Evolutionary conservation across 1,139 yeast genomes (phyloP).

Genomic region (Candida labiduridarum): DNA sequence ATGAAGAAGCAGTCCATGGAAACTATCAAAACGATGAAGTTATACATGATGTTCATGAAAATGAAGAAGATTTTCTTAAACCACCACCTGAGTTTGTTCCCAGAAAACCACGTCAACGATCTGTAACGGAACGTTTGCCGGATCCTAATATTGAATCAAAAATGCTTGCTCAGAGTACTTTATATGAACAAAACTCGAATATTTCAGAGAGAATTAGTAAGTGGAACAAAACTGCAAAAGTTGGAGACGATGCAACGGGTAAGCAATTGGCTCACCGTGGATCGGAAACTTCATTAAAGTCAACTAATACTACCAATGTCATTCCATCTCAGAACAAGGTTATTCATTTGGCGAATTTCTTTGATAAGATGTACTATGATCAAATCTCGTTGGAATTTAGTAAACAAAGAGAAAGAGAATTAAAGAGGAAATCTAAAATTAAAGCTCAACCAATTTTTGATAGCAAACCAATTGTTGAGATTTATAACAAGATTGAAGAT

Average conservation of each 20-base stretch:
- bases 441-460: slow-evolving; percentile 76
- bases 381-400: slow-evolving; percentile 85
- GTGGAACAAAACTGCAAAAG: slow-evolving; percentile 17
- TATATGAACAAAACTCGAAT: slow-evolving; percentile 16
- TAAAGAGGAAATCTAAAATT: slow-evolving; percentile 62
- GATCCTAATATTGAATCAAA: slow-evolving; percentile 15
- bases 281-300: slow-evolving; percentile 13
- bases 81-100: slow-evolving; percentile 9
- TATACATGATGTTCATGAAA: slow-evolving; percentile 1
- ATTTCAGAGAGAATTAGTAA: slow-evolving; percentile 18
- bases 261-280: slow-evolving; percentile 11
- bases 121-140: slow-evolving; percentile 5
- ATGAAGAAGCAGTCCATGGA: slow-evolving; percentile 22
- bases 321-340: slow-evolving; percentile 42
- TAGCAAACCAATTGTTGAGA: slow-evolving; percentile 87
- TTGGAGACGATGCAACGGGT: slow-evolving; percentile 1
- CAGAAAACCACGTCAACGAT: slow-evolving; percentile 7
- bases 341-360: slow-evolving; percentile 64
- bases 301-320: slow-evolving; percentile 6
- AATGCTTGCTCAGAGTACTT: slow-evolving; percentile 14
- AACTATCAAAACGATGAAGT: slow-evolving; percentile 5
- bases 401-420: slow-evolving; percentile 80
- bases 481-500: slow-evolving; percentile 85
- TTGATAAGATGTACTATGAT: slow-evolving; percentile 78
- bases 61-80: neutral